These are phyloP conservation scores for Apiospora pterosperma DNA, from an alignment of 2,329 filamentous ascomycete species.

Conservation along the genomic window DNA sequence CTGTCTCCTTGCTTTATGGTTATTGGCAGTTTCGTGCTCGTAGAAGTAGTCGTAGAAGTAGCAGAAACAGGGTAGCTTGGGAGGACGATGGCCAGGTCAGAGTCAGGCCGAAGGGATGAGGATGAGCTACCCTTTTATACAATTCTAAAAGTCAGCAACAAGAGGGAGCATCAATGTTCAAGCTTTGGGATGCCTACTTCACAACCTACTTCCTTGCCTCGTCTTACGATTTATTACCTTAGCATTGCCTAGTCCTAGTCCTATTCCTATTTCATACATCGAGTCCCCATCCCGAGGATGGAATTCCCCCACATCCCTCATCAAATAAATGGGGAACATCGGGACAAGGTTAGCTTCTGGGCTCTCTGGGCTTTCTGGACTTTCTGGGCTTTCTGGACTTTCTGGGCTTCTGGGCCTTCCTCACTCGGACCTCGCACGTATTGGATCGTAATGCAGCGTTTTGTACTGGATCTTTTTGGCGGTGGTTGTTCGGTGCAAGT, in stretches of 20 bases:
- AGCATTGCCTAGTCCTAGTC: not conserved
- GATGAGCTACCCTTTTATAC: not conserved
- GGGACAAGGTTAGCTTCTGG: slow-evolving; percentile 1
- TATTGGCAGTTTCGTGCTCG: not conserved
- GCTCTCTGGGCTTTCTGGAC: not conserved
- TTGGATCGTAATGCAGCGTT: not conserved
- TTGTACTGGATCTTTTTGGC: not conserved
- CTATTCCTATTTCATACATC: not conserved
- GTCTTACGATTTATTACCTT: not conserved
- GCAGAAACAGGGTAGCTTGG: not conserved
- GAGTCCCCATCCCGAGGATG: not conserved
- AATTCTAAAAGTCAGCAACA: not conserved
- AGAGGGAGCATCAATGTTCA: not conserved
- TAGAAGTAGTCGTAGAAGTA: too few relatives aligned
- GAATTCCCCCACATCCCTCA: not conserved
- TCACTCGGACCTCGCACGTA: not conserved
- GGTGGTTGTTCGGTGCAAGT: not conserved
- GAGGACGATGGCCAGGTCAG: not conserved
- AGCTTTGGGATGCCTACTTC: not conserved
- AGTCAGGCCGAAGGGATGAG: not conserved
- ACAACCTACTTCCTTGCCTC: not conserved
- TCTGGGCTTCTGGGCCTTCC: not conserved
- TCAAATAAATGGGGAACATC: not conserved
- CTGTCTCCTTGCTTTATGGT: not conserved
- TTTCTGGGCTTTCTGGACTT: not conserved